phyloP scores from a whole-genome alignment of 2,329 filamentous ascomycete species.

The Neurospora sp. region DNA sequence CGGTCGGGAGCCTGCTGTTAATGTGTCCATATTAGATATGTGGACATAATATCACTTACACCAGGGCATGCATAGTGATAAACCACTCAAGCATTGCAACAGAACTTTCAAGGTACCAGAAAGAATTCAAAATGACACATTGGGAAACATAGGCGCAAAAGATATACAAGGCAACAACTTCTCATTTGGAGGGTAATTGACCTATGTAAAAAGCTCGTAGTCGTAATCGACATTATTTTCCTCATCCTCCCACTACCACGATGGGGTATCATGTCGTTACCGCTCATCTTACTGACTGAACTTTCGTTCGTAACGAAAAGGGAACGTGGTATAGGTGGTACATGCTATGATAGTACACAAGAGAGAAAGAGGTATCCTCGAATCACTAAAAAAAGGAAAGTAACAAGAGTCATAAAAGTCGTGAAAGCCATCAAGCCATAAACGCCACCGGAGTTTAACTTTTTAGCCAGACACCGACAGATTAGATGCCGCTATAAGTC shows the following conservation, averaged over 20 bases:
- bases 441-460: neutral
- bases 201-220: neutral
- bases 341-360: neutral
- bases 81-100: neutral
- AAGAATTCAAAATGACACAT: neutral
- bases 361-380: neutral
- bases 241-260: neutral
- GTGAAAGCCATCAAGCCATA: neutral
- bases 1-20: neutral
- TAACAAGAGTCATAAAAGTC: neutral
- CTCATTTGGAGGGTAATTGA: neutral
- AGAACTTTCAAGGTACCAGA: too few species aligned
- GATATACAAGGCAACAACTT: neutral
- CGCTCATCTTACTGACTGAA: neutral
- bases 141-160: neutral
- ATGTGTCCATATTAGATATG: neutral
- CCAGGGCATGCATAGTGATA: neutral
- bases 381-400: neutral
- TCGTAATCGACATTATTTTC: neutral
- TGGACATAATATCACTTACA: neutral
- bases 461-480: neutral
- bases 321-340: neutral
- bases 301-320: neutral
- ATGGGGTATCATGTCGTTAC: neutral
- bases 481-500: conserved; percentile 34